Conservation (phyloP, 257 asterid genomes). For the Lycium barbarum region DNA sequence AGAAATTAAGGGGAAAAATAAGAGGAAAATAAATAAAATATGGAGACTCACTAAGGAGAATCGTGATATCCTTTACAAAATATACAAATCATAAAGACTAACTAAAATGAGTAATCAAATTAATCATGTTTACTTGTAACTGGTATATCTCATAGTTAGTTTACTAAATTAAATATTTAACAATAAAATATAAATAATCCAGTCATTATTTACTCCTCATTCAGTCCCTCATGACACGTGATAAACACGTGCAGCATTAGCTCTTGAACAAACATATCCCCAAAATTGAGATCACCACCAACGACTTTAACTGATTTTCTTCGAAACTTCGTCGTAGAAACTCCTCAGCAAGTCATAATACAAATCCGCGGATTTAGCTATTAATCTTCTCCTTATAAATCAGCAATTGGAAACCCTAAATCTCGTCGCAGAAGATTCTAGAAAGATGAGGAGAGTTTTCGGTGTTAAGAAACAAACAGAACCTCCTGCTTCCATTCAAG, state of each 20-base stretch:
- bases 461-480: conserved; percentile 90
- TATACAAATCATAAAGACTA: too few species aligned
- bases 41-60: too few species aligned
- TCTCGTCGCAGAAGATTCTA: conserved; percentile 1
- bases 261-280: background rate
- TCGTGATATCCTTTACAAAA: too few species aligned
- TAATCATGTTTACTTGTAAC: too few species aligned
- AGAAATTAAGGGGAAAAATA: too few species aligned
- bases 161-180: too few species aligned
- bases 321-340: background rate
- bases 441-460: conserved; percentile 85
- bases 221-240: background rate
- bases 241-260: background rate
- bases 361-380: background rate
- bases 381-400: background rate
- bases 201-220: too few species aligned
- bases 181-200: too few species aligned
- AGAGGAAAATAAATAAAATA: too few species aligned
- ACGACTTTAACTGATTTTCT: conserved; percentile 9
- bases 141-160: too few species aligned
- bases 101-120: too few species aligned
- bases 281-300: background rate
- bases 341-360: background rate
- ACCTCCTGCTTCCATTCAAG: conserved; percentile 89
- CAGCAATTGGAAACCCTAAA: background rate